These are phyloP conservation scores for Lentinus polychrous DNA, from an alignment of 1,284 basidiomycete genomes.

Conservation along the genomic window DNA sequence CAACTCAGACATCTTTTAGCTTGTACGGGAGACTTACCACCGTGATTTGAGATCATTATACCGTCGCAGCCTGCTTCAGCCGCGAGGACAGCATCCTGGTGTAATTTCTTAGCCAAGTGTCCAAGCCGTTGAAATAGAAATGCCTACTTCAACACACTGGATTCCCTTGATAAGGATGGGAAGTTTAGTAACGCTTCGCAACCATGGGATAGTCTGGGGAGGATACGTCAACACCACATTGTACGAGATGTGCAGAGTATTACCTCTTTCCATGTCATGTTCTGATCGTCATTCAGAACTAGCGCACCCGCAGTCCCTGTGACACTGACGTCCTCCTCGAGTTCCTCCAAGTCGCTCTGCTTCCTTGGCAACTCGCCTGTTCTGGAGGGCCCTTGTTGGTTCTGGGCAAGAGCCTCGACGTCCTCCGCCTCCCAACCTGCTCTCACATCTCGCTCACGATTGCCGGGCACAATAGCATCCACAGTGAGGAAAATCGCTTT, in stretches of 20 bases:
- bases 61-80: slow-evolving; percentile 84
- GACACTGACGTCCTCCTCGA: slow-evolving; percentile 31
- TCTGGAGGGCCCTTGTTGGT: slow-evolving; percentile 21
- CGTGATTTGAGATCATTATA: slow-evolving; percentile 88
- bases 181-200: slow-evolving; percentile 66
- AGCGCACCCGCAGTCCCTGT: slow-evolving; percentile 62
- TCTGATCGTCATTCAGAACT: slow-evolving; percentile 53
- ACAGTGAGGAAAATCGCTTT: slow-evolving; percentile 89
- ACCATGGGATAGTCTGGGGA: slow-evolving; percentile 68
- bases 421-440: slow-evolving; percentile 59
- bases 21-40: slow-evolving; percentile 48
- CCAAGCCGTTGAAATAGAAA: neutral
- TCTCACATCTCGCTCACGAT: slow-evolving; percentile 76
- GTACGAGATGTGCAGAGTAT: slow-evolving; percentile 6
- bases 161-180: slow-evolving; percentile 85
- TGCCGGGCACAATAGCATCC: slow-evolving; percentile 82
- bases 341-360: slow-evolving; percentile 30
- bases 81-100: slow-evolving; percentile 77
- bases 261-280: slow-evolving; percentile 71
- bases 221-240: neutral
- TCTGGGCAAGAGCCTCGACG: slow-evolving; percentile 38
- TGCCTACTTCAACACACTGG: slow-evolving; percentile 64
- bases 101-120: neutral
- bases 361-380: slow-evolving; percentile 20
- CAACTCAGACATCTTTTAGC: slow-evolving; percentile 3